Percentiles rank a stretch among this genome's conserved stretches.
These are phyloP conservation scores for Blastocystis sp. DNA, from an alignment of 352 stramenopile species.

Conservation along the genomic window DNA sequence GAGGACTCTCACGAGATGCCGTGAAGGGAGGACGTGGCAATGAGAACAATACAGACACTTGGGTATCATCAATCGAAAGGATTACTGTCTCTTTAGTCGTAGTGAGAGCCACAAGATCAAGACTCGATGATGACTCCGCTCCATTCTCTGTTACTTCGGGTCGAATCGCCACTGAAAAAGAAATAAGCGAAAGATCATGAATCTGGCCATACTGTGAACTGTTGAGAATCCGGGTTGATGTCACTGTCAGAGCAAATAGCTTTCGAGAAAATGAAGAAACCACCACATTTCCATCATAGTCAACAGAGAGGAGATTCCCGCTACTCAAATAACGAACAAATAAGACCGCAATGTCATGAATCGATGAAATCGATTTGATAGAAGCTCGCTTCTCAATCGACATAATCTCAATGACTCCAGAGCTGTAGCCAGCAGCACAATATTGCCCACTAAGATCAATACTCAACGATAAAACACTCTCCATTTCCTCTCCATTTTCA, in stretches of 20 bases:
- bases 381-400: background rate
- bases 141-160: background rate
- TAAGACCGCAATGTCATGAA: background rate
- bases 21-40: background rate
- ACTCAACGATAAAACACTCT: constrained; percentile 22
- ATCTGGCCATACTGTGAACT: background rate
- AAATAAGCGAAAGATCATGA: background rate
- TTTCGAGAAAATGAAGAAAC: background rate
- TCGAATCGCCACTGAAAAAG: background rate
- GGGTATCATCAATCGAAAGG: background rate
- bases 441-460: background rate
- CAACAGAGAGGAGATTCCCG: background rate
- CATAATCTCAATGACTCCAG: constrained; percentile 3
- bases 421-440: background rate
- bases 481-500: background rate
- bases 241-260: background rate
- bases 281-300: constrained; percentile 22
- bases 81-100: background rate
- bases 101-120: background rate
- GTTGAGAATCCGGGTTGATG: background rate
- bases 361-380: background rate
- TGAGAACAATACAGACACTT: background rate
- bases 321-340: constrained; percentile 36
- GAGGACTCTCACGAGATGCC: background rate
- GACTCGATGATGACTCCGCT: background rate